Conservation (phyloP, 805 yeast genomes). For the Cyberlindnera galapagoensis region DNA sequence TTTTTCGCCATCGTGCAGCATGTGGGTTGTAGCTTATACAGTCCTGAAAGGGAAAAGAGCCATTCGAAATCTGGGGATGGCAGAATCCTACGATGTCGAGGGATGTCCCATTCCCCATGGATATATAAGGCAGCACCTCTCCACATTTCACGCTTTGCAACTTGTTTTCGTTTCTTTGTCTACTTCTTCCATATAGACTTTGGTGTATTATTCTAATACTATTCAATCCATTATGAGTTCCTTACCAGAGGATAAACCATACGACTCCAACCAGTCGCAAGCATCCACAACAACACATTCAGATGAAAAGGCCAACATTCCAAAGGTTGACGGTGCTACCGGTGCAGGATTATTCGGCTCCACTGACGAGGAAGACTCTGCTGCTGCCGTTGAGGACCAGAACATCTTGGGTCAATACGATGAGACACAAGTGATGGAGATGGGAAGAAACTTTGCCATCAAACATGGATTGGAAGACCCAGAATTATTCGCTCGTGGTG, state of each 20-base stretch:
- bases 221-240: neutral
- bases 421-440: slow-evolving; percentile 56
- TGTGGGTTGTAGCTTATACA: too few species aligned
- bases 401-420: slow-evolving; percentile 53
- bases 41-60: too few species aligned
- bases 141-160: too few species aligned
- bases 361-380: slow-evolving; percentile 2
- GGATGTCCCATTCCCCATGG: too few species aligned
- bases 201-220: neutral
- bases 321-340: slow-evolving; percentile 2
- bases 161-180: too few species aligned
- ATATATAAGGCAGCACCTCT: too few species aligned
- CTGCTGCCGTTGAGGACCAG: slow-evolving; percentile 17
- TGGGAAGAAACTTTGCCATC: slow-evolving; percentile 62
- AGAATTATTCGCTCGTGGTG: slow-evolving; percentile 57
- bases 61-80: too few species aligned
- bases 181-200: slow-evolving; percentile 1
- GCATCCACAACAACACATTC: neutral
- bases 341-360: slow-evolving; percentile 7
- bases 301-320: slow-evolving; percentile 1
- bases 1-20: too few species aligned
- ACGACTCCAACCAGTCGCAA: neutral
- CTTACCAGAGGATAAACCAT: too few species aligned
- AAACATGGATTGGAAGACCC: slow-evolving; percentile 40
- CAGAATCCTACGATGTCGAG: too few species aligned